These are phyloP conservation scores for Clarireedia hainanense DNA, from an alignment of 2,329 filamentous ascomycete genomes.

Conservation along the genomic window DNA sequence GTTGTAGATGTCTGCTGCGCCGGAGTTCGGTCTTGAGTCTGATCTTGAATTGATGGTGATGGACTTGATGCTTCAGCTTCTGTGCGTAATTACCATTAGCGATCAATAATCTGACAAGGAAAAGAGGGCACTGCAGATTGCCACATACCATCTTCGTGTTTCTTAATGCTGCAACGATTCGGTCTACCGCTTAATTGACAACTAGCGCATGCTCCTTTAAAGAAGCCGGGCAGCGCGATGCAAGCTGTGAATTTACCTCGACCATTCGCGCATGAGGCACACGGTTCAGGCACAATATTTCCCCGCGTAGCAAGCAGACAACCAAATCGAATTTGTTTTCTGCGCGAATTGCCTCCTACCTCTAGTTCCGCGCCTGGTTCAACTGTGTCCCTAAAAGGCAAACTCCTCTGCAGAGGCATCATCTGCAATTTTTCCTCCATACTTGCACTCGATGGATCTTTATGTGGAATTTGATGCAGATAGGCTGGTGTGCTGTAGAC, in stretches of 20 bases:
- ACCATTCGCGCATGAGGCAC: conserved; percentile 26
- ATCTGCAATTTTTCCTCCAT: conserved; percentile 26
- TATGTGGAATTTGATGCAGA: conserved; percentile 6
- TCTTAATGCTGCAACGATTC: conserved; percentile 28
- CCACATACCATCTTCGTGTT: conserved; percentile 26
- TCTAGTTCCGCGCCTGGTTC: conserved; percentile 27
- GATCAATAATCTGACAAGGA: not conserved
- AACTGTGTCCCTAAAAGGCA: conserved; percentile 27
- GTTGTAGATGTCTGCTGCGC: conserved; percentile 1
- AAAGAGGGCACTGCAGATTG: not conserved
- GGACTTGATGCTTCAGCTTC: not conserved
- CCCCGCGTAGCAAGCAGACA: conserved; percentile 28
- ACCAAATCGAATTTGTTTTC: conserved; percentile 29
- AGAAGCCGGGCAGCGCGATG: conserved; percentile 28
- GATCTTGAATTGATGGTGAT: not conserved
- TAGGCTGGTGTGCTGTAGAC: conserved; percentile 4
- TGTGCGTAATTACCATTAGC: not conserved
- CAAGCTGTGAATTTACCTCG: conserved; percentile 28
- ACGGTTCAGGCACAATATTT: conserved; percentile 21
- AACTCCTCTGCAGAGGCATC: conserved; percentile 25
- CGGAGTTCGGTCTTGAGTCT: not conserved
- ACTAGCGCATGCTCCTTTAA: conserved; percentile 29
- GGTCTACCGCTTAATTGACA: conserved; percentile 28
- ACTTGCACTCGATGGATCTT: conserved; percentile 13
- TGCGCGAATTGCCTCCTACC: conserved; percentile 26